A percentile compares a stretch with the other conserved stretches of the same genome.
phyloP scores from a whole-genome alignment of 2,329 filamentous ascomycete genomes.

The Stagonosporopsis chrysanthemi region DNA sequence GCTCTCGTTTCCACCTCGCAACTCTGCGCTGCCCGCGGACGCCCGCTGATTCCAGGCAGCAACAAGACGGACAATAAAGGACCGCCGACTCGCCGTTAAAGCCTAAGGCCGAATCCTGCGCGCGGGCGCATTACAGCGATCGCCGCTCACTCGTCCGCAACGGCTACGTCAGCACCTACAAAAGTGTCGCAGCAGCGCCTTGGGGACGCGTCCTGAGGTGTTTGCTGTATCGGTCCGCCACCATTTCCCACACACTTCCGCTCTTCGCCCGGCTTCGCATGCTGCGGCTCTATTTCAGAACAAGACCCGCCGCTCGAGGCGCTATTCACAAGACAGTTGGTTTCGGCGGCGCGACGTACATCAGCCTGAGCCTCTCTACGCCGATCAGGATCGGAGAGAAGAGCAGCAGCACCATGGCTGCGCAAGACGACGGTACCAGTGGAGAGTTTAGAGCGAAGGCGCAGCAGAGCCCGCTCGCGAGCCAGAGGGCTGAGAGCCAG shows the following conservation, averaged over 20 bases:
- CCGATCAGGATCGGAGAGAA: conserved; percentile 39
- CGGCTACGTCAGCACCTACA: conserved; percentile 33
- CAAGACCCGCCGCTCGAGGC: conserved; percentile 30
- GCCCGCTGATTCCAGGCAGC: not conserved
- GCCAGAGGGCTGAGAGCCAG: conserved; percentile 53
- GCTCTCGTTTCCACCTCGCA: not conserved
- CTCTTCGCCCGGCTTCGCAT: conserved; percentile 42
- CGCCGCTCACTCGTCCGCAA: conserved; percentile 16
- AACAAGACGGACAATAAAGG: not conserved
- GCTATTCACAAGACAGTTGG: conserved; percentile 38
- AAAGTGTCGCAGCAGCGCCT: conserved; percentile 31
- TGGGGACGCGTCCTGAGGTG: conserved; percentile 25
- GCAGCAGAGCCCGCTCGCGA: conserved; percentile 59
- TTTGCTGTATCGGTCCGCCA: conserved; percentile 32
- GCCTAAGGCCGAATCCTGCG: conserved; percentile 2
- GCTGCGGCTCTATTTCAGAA: conserved; percentile 38
- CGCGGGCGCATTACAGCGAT: conserved; percentile 1
- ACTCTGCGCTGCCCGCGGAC: not conserved
- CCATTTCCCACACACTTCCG: conserved; percentile 43
- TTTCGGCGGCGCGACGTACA: conserved; percentile 44
- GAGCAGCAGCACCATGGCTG: conserved; percentile 41
- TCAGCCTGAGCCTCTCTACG: conserved; percentile 39
- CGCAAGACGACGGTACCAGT: conserved; percentile 28
- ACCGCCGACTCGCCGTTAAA: conserved; percentile 3
- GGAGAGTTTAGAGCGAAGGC: conserved; percentile 34